Conservation (phyloP, 192 early-diverging fungal genomes). For the Backusella sp. region DNA sequence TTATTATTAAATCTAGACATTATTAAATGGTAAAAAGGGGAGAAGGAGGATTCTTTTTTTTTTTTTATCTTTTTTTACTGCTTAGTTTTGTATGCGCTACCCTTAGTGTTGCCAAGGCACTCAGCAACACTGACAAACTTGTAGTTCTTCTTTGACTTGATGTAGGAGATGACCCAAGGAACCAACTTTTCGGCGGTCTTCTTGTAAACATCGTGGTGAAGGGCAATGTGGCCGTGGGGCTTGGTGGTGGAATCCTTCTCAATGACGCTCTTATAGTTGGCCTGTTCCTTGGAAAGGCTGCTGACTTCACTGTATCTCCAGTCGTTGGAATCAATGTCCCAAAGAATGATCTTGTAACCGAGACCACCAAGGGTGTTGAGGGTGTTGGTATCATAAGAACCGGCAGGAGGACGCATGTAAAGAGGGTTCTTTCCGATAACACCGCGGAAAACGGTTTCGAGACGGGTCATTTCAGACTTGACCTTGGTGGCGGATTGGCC, state of each 20-base stretch:
- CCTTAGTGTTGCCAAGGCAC: conserved; percentile 35
- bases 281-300: conserved; percentile 13
- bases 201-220: conserved; percentile 25
- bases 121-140: conserved; percentile 48
- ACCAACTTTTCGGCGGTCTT: conserved; percentile 38
- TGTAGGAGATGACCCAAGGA: conserved; percentile 39
- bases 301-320: conserved; percentile 24
- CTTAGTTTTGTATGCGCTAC: conserved; percentile 19
- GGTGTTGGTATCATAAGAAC: conserved; percentile 27
- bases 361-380: conserved; percentile 28
- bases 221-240: conserved; percentile 13
- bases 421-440: conserved; percentile 21
- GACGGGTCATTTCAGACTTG: conserved; percentile 16
- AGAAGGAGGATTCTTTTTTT: background rate
- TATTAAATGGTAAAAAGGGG: background rate
- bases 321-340: conserved; percentile 46
- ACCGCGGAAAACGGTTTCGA: conserved; percentile 14
- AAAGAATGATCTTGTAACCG: conserved; percentile 45
- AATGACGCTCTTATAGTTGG: conserved; percentile 17
- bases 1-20: background rate
- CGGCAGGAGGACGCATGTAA: conserved; percentile 55
- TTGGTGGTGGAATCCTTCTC: conserved; percentile 3
- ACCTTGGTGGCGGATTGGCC: conserved; percentile 10
- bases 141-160: conserved; percentile 32
- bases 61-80: background rate